phyloP scores from a whole-genome alignment of 371 early-diverging fungal genomes.

The Mortierella sp. region DNA sequence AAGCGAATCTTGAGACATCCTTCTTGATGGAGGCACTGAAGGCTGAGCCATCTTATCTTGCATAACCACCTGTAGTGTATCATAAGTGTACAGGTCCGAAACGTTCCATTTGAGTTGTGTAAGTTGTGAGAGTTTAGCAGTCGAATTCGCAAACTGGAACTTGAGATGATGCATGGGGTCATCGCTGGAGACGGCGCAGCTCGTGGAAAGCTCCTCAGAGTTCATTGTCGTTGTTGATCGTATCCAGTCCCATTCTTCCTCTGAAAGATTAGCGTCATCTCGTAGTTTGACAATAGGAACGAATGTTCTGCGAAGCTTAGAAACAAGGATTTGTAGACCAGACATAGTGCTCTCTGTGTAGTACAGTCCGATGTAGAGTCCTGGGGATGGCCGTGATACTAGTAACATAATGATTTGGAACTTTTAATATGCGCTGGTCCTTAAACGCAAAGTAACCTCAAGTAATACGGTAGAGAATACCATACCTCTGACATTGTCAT shows the following conservation, averaged over 20 bases:
- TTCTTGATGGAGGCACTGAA: slow-evolving; percentile 7
- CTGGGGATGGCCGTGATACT: slow-evolving; percentile 57
- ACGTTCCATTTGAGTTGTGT: slow-evolving; percentile 49
- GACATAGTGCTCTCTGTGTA: slow-evolving; percentile 58
- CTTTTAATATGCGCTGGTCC: not conserved
- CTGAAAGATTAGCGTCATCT: slow-evolving; percentile 32
- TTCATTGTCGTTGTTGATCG: slow-evolving; percentile 31
- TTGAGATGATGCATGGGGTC: slow-evolving; percentile 54
- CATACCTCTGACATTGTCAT: slow-evolving; percentile 45
- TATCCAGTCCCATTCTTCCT: slow-evolving; percentile 49
- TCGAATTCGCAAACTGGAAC: slow-evolving; percentile 40
- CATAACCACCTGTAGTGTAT: slow-evolving; percentile 32
- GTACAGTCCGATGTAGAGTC: slow-evolving; percentile 58
- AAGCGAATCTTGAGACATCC: slow-evolving; percentile 11
- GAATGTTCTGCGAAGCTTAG: slow-evolving; percentile 53
- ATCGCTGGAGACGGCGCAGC: slow-evolving; percentile 40
- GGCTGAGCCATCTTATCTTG: not conserved
- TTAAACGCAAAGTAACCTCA: not conserved
- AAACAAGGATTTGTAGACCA: slow-evolving; percentile 58
- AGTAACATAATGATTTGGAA: not conserved
- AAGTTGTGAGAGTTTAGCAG: slow-evolving; percentile 28
- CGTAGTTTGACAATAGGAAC: slow-evolving; percentile 57
- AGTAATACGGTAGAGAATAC: not conserved
- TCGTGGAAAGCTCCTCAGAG: slow-evolving; percentile 39
- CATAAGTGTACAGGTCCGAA: slow-evolving; percentile 40